phyloP scores from a whole-genome alignment of 2,329 filamentous ascomycete genomes.

The Neonectria neomacrospora region DNA sequence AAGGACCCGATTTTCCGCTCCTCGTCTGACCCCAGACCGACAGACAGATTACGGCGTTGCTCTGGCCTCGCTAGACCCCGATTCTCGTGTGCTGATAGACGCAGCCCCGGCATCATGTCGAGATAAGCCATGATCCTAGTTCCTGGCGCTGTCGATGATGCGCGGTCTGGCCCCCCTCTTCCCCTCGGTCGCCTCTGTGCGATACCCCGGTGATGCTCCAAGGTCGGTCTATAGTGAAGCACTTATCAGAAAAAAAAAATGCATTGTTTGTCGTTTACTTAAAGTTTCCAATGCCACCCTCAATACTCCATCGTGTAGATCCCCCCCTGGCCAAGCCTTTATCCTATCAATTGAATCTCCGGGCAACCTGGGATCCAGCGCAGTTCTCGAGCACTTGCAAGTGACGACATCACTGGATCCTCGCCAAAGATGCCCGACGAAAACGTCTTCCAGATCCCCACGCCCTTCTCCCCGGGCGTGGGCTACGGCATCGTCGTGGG shows the following conservation, averaged over 20 bases:
- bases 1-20: conserved; percentile 15
- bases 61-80: neutral
- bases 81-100: neutral
- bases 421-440: conserved; percentile 11
- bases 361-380: neutral
- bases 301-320: neutral
- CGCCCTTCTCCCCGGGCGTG: conserved; percentile 20
- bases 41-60: conserved; percentile 1
- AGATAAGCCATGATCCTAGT: conserved; percentile 25
- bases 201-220: conserved; percentile 2
- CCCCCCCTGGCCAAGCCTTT: neutral
- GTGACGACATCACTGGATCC: neutral
- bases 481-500: conserved; percentile 24
- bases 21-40: neutral
- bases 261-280: conserved; percentile 10
- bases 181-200: neutral
- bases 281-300: conserved; percentile 4
- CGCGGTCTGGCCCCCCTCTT: neutral
- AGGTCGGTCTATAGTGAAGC: neutral
- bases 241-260: conserved; percentile 18
- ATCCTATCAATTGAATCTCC: neutral
- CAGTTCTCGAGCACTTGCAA: neutral
- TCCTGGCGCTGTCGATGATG: conserved; percentile 4
- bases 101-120: conserved; percentile 1
- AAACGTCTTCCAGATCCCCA: conserved; percentile 22